A percentile compares a stretch with the other conserved stretches of the same genome.
These are phyloP conservation scores for Abeoforma whisleri DNA, from an alignment of 78 protist species.

Conservation along the genomic window DNA sequence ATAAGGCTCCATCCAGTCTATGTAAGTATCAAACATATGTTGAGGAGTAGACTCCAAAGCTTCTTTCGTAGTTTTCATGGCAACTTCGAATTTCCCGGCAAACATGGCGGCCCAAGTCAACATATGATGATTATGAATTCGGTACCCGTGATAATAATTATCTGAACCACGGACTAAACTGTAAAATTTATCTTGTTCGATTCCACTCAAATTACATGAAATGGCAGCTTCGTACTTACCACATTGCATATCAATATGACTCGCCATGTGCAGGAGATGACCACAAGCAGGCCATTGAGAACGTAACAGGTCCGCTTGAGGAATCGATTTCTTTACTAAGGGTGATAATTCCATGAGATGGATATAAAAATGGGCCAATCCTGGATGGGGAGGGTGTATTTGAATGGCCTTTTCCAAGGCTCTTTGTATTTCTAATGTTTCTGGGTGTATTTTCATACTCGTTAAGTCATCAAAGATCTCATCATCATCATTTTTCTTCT, in stretches of 20 bases:
- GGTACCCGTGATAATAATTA: background rate
- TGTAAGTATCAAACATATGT: too few species aligned
- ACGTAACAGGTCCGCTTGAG: background rate
- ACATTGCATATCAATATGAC: background rate
- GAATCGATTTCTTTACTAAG: background rate
- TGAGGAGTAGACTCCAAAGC: background rate
- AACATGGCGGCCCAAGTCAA: conserved; percentile 3
- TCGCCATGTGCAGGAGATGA: conserved; percentile 28
- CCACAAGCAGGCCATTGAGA: background rate
- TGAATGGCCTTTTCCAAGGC: background rate
- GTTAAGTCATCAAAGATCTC: background rate
- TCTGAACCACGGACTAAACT: background rate
- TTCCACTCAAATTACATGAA: background rate
- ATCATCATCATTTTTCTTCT: background rate
- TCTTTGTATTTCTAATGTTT: background rate
- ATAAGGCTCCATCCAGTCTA: background rate
- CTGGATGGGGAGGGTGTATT: background rate
- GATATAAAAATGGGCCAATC: background rate
- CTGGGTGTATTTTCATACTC: background rate
- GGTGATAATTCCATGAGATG: conserved; percentile 4
- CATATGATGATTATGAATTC: background rate
- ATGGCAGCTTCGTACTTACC: background rate
- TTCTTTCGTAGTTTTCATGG: background rate
- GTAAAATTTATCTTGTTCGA: background rate
- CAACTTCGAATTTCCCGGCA: background rate